Evolutionary conservation across 441 rosid species (phyloP).

Genomic region (Isatis lusitanica): DNA sequence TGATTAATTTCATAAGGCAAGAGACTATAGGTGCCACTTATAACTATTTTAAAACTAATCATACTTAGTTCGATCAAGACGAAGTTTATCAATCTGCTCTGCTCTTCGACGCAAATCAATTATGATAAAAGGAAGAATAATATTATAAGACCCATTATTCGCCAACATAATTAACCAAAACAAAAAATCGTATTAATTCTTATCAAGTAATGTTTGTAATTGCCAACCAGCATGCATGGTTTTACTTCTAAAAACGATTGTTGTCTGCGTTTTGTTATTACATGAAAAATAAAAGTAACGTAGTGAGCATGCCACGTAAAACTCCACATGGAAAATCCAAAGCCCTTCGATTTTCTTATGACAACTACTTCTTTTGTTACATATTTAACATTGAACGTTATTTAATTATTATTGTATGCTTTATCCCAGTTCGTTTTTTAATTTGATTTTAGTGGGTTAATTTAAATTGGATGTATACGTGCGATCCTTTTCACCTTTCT

Average conservation of each 20-base stretch:
- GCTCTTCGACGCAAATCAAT: no score
- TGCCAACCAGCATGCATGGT: background rate
- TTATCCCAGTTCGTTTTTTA: background rate
- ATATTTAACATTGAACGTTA: background rate
- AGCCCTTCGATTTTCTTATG: background rate
- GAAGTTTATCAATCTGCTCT: no score
- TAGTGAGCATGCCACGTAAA: slow-evolving; percentile 16
- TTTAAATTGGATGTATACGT: slow-evolving; percentile 20
- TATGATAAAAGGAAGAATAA: no score
- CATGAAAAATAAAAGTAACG: background rate
- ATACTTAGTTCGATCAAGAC: no score
- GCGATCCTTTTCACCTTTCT: slow-evolving; percentile 34
- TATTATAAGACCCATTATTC: no score
- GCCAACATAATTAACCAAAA: no score
- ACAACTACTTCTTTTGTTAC: background rate
- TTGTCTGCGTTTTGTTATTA: background rate
- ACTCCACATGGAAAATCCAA: background rate
- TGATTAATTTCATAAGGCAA: background rate
- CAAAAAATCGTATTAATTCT: background rate
- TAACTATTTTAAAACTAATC: background rate
- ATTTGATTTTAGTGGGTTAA: background rate
- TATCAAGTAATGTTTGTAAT: background rate
- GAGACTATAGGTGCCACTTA: background rate
- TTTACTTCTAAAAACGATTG: background rate
- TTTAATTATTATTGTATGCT: background rate